Base-by-base conservation (phyloP, 345 rosid genomes). In the Geranium rotundifolium region DNA sequence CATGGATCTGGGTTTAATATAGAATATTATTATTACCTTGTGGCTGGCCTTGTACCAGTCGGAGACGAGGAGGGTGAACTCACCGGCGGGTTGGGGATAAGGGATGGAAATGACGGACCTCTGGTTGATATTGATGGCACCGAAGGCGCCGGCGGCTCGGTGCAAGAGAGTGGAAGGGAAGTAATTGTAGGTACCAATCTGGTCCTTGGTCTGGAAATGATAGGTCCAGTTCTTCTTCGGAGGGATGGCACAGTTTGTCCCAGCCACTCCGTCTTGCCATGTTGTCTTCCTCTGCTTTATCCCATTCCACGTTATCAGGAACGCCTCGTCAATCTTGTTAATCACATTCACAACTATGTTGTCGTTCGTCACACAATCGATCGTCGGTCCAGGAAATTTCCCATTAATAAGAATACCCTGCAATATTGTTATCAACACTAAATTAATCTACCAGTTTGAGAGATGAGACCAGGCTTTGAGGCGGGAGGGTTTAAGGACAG, bases 201-300 rank as follows among this genome's bases (percentile, higher is more conserved):
- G 96, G 57, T 91, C 98, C 63, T 91, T 91, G 34, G 76, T 1
- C 68, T 91, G 96, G 75, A 85, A 88, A 62, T 84, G 70, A 75
- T 89, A 91, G 4, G 96, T 86, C 91, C 95, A 88, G 75, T 81
- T 91, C 7, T 82, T 52, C 72, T 77, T 76, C 1, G 92, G 90
- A 61, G 63, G 87, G 60, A 91, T 82, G 1, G 96, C 92, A 61
- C 98, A 91, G n/a, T 91, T 84, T 39, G 98, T 91, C 60, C 96
- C 98, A 20, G 85, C 71, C 46, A 91, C 88, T 60, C 96, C 96
- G 34, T 91, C 92, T 80, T 91, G 90, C 96, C 98, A 91, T 17
- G 85, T 56, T 1, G 72, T 85, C 64, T 70, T 87, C 67, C 92
- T 81, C 62, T 82, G 95, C 19, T 87, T 80, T 19, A 91, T 29